Evolutionary conservation across 345 rosid species (phyloP), one percentile per base, ranked within the genome.

Genomic region (Populus davidiana): DNA sequence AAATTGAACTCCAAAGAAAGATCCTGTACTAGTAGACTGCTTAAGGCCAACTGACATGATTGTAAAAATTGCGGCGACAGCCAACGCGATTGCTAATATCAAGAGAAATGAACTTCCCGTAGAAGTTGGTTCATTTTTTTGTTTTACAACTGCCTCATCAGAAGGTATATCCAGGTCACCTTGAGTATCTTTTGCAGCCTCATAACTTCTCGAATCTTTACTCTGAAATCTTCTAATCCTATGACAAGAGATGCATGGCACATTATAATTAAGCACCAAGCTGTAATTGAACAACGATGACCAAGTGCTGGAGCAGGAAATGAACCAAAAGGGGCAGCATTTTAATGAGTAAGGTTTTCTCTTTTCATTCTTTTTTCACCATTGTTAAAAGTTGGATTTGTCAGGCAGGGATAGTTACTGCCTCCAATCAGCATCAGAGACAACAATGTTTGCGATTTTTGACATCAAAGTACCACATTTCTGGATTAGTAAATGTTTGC

Each of bases 21-120:
- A 82, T 68, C 89, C 91, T 77, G 72, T 54, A 81, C 83, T 74
- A 75, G n/a, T n/a, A 75, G 84, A 61, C 59, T 80, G 69, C 65
- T 82, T 90, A 33, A 85, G 70, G 73, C 71, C 78, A 73, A 86
- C 47, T 52, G 91, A 88, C 54, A 84, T 29, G 36, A 85, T 39
- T 43, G 96, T 89, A 71, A 90, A 27, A 13, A 84, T 72, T 41
- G 81, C 81, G 74, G 97, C 97, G 63, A 92, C 52, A 1, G 87
- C 93, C 79, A 92, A 41, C 31, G 80, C 92, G 31, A 86, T 38
- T 33, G 86, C 90, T 77, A 94, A 81, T 79, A 86, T 86, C 36
- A 85, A 75, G 16, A 92, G 85, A 70, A 94, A 88, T 31, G 92
- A 84, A 71, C 79, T 85, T 64, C 84, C 87, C 38, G 50, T 49